Evolutionary conservation across 164 flowering plant species (phyloP), one percentile per base, ranked within the genome.

Genomic region (Tetrastigma voinierianum): DNA sequence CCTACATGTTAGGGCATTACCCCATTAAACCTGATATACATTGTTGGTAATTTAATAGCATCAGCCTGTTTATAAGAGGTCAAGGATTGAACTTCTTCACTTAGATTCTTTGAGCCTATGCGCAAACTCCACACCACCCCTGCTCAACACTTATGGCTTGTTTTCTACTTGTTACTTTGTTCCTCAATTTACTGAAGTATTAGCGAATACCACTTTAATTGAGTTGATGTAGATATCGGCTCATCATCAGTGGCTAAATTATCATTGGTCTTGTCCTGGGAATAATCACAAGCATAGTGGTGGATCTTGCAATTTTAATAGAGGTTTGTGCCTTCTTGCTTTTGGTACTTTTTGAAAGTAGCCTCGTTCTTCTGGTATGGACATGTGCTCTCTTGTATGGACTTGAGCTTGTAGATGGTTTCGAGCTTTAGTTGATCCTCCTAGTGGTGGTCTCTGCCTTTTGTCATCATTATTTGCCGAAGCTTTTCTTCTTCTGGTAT

Each of bases 211-310:
- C 18, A 18, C 32, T 60, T 0, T 65, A n/a, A 21, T 80, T 76
- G 89, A 95, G 98, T 96, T 72, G 99, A 90, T 81, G 97, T 96
- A 64, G 98, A 96, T 83, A 92, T 96, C 75, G 97, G 99, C 68
- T 96, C 98, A 63, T 96, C 99, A 54, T 86, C 99, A 56, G 99
- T 96, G 46, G 99, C 99, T 45, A 88, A 72, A 78, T 97, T 65
- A 87, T 92, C 69, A 83, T 92, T 49, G 82, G 96, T 55, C 89
- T 92, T 67, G 99, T 96, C 66, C 90, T 96, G 58, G 97, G 98
- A 79, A 90, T 89, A 63, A 90, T 96, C 60, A 96, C 99, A 48
- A 92, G 97, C 82, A 62, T 96, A 47, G 96, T 92, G 48, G 96
- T 96, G 62, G 99, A 96, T 83, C 93, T 96, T 64, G 98, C 96